Conservation (phyloP, 306 rosid genomes). For the Gynostemma pentaphyllum region DNA sequence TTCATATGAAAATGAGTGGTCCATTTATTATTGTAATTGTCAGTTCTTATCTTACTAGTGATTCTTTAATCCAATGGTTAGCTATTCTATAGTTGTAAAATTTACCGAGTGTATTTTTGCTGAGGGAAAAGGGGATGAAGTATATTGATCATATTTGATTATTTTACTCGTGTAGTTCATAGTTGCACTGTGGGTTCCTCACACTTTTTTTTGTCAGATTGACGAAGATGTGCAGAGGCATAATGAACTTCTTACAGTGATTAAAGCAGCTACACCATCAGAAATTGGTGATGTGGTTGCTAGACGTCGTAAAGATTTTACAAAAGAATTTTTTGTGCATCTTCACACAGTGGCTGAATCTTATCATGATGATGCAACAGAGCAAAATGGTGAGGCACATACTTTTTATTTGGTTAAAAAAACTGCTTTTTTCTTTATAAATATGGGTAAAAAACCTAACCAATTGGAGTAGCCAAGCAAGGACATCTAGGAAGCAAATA, state of each 20-base stretch:
- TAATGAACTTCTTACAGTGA: conserved; percentile 49
- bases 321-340: conserved; percentile 78
- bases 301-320: conserved; percentile 84
- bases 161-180: background rate
- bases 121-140: background rate
- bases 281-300: conserved; percentile 54
- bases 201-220: conserved; percentile 24
- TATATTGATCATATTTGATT: background rate
- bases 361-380: conserved; percentile 36
- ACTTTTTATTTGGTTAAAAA: background rate
- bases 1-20: background rate
- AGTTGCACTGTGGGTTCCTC: background rate
- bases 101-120: background rate
- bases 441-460: background rate
- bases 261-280: conserved; percentile 25
- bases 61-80: too few relatives aligned
- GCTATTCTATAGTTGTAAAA: background rate
- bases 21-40: background rate
- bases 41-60: background rate
- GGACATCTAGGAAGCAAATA: background rate
- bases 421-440: background rate
- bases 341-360: conserved; percentile 66
- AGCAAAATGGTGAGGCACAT: conserved; percentile 50
- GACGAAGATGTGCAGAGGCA: conserved; percentile 91
- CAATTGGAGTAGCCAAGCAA: background rate